Evolutionary conservation across 306 rosid species (phyloP).

Genomic region (Vigna trinervia): DNA sequence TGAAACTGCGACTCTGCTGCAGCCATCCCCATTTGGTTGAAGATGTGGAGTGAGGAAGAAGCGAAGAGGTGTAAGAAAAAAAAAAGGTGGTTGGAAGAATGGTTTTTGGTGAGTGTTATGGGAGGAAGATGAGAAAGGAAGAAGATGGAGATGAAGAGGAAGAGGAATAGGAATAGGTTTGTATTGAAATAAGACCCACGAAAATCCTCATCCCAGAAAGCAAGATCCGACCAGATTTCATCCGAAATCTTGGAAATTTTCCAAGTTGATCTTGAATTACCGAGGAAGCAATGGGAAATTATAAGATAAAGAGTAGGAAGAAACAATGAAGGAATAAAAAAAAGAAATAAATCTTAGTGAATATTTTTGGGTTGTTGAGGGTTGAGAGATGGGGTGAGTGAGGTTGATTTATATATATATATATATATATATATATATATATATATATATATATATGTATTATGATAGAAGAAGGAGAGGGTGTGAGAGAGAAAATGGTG

Average conservation of each 20-base stretch:
- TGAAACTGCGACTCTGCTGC: slow-evolving; percentile 86
- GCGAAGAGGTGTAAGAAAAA: not conserved
- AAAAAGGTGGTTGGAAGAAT: not conserved
- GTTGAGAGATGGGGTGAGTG: slow-evolving; percentile 39
- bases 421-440: no score
- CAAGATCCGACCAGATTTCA: slow-evolving; percentile 99
- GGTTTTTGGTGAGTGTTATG: slow-evolving; percentile 26
- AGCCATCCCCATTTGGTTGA: slow-evolving; percentile 71
- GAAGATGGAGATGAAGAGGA: not conserved
- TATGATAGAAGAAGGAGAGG: not conserved
- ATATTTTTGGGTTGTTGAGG: slow-evolving; percentile 51
- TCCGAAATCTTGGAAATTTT: slow-evolving; percentile 79
- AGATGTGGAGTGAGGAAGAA: slow-evolving; percentile 29
- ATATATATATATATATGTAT: no score
- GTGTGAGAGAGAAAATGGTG: not conserved
- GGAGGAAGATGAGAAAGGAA: slow-evolving; percentile 36
- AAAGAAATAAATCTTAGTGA: slow-evolving; percentile 44
- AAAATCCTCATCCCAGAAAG: slow-evolving; percentile 82
- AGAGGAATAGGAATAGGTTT: slow-evolving; percentile 41
- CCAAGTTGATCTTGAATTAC: slow-evolving; percentile 78
- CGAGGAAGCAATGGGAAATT: slow-evolving; percentile 71
- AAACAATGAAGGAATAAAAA: slow-evolving; percentile 40
- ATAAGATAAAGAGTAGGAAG: slow-evolving; percentile 22
- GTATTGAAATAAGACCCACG: slow-evolving; percentile 72
- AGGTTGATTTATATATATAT: slow-evolving; percentile 43